Evolutionary conservation across 169 alveolate genomes (phyloP).

Genomic region (Cryptosporidium sp.): DNA sequence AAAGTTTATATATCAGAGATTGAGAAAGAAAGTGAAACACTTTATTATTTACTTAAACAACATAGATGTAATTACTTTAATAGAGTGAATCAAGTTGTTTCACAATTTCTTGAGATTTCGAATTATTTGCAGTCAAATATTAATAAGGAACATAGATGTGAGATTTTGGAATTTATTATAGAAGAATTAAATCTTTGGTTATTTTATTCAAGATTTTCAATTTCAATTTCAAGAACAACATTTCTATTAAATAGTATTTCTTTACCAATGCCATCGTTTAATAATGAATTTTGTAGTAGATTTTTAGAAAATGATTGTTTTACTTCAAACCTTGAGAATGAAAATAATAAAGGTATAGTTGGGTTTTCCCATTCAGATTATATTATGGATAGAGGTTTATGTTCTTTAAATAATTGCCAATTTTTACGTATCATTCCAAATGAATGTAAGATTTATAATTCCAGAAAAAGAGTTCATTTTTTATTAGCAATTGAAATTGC

Average conservation of each 20-base stretch:
- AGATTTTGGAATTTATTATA: conserved; percentile 58
- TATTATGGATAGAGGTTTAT: conserved; percentile 6
- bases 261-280: conserved; percentile 57
- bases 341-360: background rate
- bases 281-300: conserved; percentile 29
- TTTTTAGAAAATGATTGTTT: background rate
- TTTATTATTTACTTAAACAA: conserved; percentile 86
- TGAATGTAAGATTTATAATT: conserved; percentile 86
- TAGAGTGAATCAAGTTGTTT: conserved; percentile 84
- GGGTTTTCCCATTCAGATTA: conserved; percentile 3
- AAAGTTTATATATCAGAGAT: conserved; percentile 52
- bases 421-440: conserved; percentile 83
- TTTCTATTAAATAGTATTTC: conserved; percentile 44
- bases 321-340: background rate
- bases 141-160: conserved; percentile 61
- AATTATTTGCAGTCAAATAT: conserved; percentile 40
- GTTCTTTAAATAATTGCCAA: conserved; percentile 78
- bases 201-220: conserved; percentile 68
- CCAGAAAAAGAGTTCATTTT: conserved; percentile 90
- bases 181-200: conserved; percentile 73
- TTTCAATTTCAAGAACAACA: conserved; percentile 53
- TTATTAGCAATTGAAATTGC: conserved; percentile 88
- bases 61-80: conserved; percentile 89
- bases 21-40: conserved; percentile 65
- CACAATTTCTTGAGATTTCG: conserved; percentile 82